These are phyloP conservation scores for Dalbergia cultrata DNA, from an alignment of 306 rosid species.

Conservation along the genomic window DNA sequence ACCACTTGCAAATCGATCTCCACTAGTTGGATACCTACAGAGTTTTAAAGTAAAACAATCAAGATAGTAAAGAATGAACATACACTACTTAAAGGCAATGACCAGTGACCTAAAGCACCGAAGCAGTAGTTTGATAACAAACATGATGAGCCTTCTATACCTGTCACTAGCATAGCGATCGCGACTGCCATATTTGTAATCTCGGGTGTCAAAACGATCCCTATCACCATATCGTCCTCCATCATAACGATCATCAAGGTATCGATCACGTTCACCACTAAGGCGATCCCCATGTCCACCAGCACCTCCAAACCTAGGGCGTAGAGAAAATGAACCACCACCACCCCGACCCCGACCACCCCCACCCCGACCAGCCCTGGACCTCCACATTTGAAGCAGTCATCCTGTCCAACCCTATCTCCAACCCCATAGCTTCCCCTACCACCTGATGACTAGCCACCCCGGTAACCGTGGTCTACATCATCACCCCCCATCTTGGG, in stretches of 20 bases:
- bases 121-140: conserved; percentile 8
- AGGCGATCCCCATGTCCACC: conserved; percentile 82
- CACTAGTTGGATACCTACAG: conserved; percentile 72
- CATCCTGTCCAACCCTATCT: conserved; percentile 88
- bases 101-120: conserved; percentile 12
- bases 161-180: conserved; percentile 86
- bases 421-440: conserved; percentile 78
- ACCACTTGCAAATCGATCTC: conserved; percentile 77
- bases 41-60: conserved; percentile 20
- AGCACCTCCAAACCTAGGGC: conserved; percentile 80
- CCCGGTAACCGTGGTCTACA: conserved; percentile 74
- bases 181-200: conserved; percentile 82
- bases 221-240: conserved; percentile 86
- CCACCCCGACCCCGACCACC: conserved; percentile 80
- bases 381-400: conserved; percentile 95
- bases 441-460: conserved; percentile 86
- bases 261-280: conserved; percentile 78
- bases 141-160: conserved; percentile 50
- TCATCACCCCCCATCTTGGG: conserved; percentile 93
- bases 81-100: neutral
- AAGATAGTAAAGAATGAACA: neutral
- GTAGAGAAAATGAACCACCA: conserved; percentile 78
- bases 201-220: conserved; percentile 83
- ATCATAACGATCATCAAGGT: conserved; percentile 79
- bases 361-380: conserved; percentile 82